Conservation (phyloP, 257 asterid genomes). For the Scutellaria minor region DNA sequence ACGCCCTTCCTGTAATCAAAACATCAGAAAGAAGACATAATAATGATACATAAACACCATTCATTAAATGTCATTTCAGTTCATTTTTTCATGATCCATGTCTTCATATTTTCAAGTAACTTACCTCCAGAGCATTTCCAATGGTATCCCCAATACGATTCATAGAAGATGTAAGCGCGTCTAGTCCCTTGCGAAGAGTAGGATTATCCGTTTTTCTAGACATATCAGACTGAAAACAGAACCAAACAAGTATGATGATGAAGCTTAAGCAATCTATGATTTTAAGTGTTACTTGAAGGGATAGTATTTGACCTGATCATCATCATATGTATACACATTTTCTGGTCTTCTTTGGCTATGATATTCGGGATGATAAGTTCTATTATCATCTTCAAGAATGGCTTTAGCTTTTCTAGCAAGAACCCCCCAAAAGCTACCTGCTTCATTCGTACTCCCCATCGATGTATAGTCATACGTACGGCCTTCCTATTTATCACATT, state of each 20-base stretch:
- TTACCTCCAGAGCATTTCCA: conserved; percentile 76
- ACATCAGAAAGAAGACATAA: conserved; percentile 11
- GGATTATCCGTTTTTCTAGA: conserved; percentile 61
- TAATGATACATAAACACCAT: background rate
- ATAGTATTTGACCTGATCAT: conserved; percentile 22
- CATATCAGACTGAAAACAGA: conserved; percentile 33
- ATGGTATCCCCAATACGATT: conserved; percentile 66
- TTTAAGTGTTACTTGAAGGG: background rate
- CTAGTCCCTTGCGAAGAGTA: conserved; percentile 44
- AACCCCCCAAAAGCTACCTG: conserved; percentile 90
- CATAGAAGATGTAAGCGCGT: conserved; percentile 60
- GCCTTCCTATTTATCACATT: conserved; percentile 44
- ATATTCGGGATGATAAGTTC: conserved; percentile 31
- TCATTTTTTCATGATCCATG: background rate
- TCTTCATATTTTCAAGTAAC: background rate
- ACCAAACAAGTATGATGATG: conserved; percentile 23
- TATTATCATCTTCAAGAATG: conserved; percentile 48
- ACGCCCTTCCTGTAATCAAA: conserved; percentile 67
- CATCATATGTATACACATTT: background rate
- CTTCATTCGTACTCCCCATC: conserved; percentile 62
- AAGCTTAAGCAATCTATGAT: conserved; percentile 5
- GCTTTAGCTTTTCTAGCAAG: conserved; percentile 86
- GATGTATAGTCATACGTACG: conserved; percentile 65
- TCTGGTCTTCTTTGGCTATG: conserved; percentile 30
- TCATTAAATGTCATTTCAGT: conserved; percentile 17